These are phyloP conservation scores for Boletus rubropictus DNA, from an alignment of 768 basidiomycete species.

Conservation along the genomic window DNA sequence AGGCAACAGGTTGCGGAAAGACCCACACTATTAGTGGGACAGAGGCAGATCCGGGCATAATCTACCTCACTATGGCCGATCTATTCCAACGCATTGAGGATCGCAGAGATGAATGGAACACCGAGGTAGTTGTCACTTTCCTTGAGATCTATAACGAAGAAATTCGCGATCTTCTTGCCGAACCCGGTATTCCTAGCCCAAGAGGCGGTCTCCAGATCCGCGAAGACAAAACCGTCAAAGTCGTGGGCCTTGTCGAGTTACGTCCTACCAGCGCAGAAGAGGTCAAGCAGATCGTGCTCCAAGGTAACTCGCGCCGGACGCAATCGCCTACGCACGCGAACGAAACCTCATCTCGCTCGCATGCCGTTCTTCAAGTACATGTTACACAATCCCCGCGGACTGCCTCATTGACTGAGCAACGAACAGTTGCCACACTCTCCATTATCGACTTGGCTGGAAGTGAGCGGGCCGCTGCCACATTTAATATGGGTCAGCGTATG, in stretches of 20 bases:
- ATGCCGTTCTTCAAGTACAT: constrained; percentile 95
- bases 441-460: constrained; percentile 98
- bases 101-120: constrained; percentile 75
- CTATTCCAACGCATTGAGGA: constrained; percentile 92
- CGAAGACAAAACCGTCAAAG: constrained; percentile 91
- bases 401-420: constrained; percentile 74
- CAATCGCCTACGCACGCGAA: constrained; percentile 96
- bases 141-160: constrained; percentile 99
- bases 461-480: constrained; percentile 92
- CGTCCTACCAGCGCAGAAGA: constrained; percentile 81
- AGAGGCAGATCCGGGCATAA: constrained; percentile 82
- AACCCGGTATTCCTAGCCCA: constrained; percentile 53
- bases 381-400: constrained; percentile 84
- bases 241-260: constrained; percentile 78
- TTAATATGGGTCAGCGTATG: constrained; percentile 97
- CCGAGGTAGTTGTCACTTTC: constrained; percentile 89
- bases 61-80: constrained; percentile 96
- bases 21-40: constrained; percentile 98
- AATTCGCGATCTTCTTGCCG: constrained; percentile 89
- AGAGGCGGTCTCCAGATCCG: constrained; percentile 89
- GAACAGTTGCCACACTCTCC: constrained; percentile 84
- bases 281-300: constrained; percentile 88
- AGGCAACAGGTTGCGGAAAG: constrained; percentile 99
- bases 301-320: constrained; percentile 82
- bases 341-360: constrained; percentile 93